Evolutionary conservation across 306 rosid species (phyloP), one percentile per base, ranked within the genome.

Genomic region (Gillenia trifoliata): DNA sequence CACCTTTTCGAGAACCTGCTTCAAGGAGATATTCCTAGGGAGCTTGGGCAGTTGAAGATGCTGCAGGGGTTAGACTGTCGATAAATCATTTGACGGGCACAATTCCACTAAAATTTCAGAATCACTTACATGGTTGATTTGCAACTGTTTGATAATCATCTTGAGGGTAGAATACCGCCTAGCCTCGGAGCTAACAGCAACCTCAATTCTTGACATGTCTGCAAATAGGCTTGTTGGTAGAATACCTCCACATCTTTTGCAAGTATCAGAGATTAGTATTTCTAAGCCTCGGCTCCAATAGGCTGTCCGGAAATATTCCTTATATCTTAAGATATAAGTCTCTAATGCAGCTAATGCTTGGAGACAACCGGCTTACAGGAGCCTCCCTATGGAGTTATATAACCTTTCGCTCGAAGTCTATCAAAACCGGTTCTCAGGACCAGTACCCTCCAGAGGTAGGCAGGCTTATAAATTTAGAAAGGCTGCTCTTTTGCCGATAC

Each of bases 231-330:
- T 90, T 66, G 80, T 78, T 25, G 91, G 96, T 71, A 72, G 66
- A 79, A 90, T 90, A 64, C 96, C 96, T 70, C 20, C 49, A 8
- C 83, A 85, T 78, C 93, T 90, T n/a, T 59, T 90, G 96, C 79
- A 71, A 70, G 68, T 74, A 81, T 78, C 85, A 78, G 80, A 76
- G 75, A 71, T 74, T 90, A 72, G 85, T 78, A 69, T 90, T 88
- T 76, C 78, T 90, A 62, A 90, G 96, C 88, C 89, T 88, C 19
- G 96, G 96, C 25, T 88, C 91, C 25, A 90, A 90, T 83, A 80
- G 70, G 69, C 65, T 90, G 68, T 82, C 82, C n/a, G 93, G 96
- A 57, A 86, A 86, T 52, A 85, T 90, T 73, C 96, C 96, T n/a
- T n/a, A 33, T 49, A 68, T 78, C 77, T 90, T 10, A 88, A 79